phyloP scores from a whole-genome alignment of 2,329 filamentous ascomycete species.

The Rhexocercosporidium sp. region DNA sequence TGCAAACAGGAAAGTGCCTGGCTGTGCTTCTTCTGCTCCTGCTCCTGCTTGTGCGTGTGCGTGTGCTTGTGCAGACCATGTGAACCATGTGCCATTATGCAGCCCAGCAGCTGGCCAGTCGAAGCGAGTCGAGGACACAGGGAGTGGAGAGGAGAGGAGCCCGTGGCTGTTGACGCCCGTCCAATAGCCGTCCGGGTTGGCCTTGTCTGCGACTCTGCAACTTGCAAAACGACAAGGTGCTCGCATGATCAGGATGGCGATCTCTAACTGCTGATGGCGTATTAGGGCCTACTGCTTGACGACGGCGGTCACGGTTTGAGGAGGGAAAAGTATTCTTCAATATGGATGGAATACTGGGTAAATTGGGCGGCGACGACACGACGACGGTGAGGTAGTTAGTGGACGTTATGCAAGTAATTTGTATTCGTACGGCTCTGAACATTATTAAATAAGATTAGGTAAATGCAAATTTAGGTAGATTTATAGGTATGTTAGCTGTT shows the following conservation, averaged over 20 bases:
- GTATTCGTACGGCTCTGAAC: neutral
- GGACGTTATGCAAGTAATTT: neutral
- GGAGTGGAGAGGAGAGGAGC: neutral
- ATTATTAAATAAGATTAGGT: too few relatives aligned
- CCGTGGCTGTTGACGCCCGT: conserved; percentile 4
- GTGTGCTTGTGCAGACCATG: conserved; percentile 14
- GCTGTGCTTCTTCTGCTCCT: neutral
- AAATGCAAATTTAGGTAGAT: too few relatives aligned
- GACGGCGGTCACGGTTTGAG: neutral
- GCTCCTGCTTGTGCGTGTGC: neutral
- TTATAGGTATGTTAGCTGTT: too few relatives aligned
- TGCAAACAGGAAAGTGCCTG: too few relatives aligned
- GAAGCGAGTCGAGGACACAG: neutral
- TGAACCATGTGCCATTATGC: conserved; percentile 17
- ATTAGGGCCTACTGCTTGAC: conserved; percentile 8
- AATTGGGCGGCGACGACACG: neutral
- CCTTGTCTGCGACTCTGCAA: conserved; percentile 12
- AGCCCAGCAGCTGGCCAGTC: neutral
- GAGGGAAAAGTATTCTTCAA: neutral
- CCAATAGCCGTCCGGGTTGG: conserved; percentile 21
- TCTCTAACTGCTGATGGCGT: conserved; percentile 35
- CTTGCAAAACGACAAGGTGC: conserved; percentile 30
- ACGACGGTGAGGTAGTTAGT: neutral
- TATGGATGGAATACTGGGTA: neutral
- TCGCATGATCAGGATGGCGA: conserved; percentile 40